Evolutionary conservation across 495 filamentous ascomycete genomes (phyloP), one percentile per base, ranked within the genome.

Genomic region (Neurospora sp.): DNA sequence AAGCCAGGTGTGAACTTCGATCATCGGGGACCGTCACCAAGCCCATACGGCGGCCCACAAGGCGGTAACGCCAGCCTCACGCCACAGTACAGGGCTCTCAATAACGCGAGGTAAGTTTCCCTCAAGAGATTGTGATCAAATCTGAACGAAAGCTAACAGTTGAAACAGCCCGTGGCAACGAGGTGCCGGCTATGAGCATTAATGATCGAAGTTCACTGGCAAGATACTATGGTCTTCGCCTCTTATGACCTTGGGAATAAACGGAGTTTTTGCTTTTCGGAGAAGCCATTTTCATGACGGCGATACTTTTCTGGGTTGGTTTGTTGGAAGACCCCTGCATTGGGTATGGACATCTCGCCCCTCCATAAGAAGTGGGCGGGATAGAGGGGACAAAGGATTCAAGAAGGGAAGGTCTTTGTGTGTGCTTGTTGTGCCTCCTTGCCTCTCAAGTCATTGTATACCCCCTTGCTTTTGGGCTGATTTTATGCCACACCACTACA

Each of bases 81-180:
- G 35, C 44, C 75, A 44, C 31, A 39, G 20, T 73, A 77, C 38
- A 75, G 81, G 40, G 14, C 75, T 18, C 78, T 79, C 74, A 75
- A 82, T 77, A 82, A 80, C 75, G 77, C 79, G 11, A 88, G 86
- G 86, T 88, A 81, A 81, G 83, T 68, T 39, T 22, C n/a, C 12
- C n/a, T 69, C 37, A 8, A 20, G 2, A 14, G 16, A 5, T 69
- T 18, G 7, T 72, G 41, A 40, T 38, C 46, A 35, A 35, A 46
- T 14, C 9, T 11, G 69, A 22, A 18, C n/a, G 20, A 71, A 81
- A 77, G 79, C 74, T 74, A 73, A 69, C 70, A 31, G 41, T 35
- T 73, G 69, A 38, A 20, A 48, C 76, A 88, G 86, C 77, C 86
- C 86, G 46, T 88, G 86, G 86, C 85, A 88, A 81, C 84, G 85